phyloP scores from a whole-genome alignment of 1,139 yeast species.

The Lodderomyces elongisporus region DNA sequence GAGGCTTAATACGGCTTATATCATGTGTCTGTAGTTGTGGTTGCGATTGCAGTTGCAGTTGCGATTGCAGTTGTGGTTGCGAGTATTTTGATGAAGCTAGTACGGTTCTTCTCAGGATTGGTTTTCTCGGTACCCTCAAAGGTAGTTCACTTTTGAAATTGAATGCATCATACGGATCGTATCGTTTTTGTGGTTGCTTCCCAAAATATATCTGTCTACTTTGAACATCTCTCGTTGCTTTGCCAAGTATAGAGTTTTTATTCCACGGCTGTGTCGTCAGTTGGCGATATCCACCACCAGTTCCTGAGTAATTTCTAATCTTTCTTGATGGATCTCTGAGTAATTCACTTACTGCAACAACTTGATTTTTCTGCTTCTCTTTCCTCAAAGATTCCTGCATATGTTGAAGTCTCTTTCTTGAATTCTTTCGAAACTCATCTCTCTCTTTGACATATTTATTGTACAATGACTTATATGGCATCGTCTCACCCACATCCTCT shows the following conservation, averaged over 20 bases:
- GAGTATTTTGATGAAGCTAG: no score
- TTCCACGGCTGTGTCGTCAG: constrained; percentile 7
- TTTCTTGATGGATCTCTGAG: constrained; percentile 37
- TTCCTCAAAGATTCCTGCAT: constrained; percentile 37
- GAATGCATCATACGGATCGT: constrained; percentile 27
- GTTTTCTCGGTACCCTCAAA: constrained; percentile 9
- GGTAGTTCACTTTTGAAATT: constrained; percentile 5
- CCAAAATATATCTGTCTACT: constrained; percentile 31
- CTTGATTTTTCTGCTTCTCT: constrained; percentile 45
- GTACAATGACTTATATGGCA: constrained; percentile 42
- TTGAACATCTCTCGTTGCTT: constrained; percentile 32
- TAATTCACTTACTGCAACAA: constrained; percentile 35
- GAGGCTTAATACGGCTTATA: background rate
- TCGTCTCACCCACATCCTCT: constrained; percentile 10
- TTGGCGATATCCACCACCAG: background rate
- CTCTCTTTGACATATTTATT: constrained; percentile 40
- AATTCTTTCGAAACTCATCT: constrained; percentile 42
- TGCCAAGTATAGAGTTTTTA: constrained; percentile 30
- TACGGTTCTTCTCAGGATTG: constrained; percentile 6
- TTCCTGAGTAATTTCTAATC: constrained; percentile 13
- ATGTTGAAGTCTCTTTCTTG: constrained; percentile 44
- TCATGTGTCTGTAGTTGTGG: no score
- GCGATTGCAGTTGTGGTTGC: no score
- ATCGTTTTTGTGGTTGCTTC: constrained; percentile 14
- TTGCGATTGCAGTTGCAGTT: no score